Base-by-base conservation (phyloP, 2,329 filamentous ascomycete genomes). In the Calonectria multiphialidica region DNA sequence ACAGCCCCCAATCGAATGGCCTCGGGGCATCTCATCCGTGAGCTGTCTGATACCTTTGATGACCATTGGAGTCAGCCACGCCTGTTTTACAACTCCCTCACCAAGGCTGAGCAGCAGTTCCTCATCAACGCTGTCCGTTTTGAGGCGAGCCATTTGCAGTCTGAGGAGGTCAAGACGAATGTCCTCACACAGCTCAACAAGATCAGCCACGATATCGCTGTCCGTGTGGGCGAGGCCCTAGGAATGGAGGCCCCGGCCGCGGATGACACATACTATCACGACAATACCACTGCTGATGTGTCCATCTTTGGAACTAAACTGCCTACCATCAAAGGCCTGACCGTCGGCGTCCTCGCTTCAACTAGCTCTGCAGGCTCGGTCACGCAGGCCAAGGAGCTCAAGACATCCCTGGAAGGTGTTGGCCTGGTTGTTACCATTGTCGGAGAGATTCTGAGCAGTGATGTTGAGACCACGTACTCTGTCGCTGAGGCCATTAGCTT, bases 31-130 rank as follows among this genome's bases (percentile, higher is more conserved):
- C 87, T 94, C 4, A 82, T 89, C 2, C 90, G 93, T 59, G 85
- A 85, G 16, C 85, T 90, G 21, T 90, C 91, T n/a, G 84, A 87
- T 0, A 92, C 91, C 1, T 94, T 95, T 80, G 82, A 88, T n/a
- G 92, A 95, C 79, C 91, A 91, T 80, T 95, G 92, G 92, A 90
- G 90, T 3, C 93, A 95, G 80, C 90, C 92, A 0, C 89, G 93
- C 1, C 86, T 95, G 15, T 94, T 95, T 84, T 94, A 90, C 87
- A 95, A 95, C 87, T 94, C 92, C 0, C 85, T 95, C 62, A 85
- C 88, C 2, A 86, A 88, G 2, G 86, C 87, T 0, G 93, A 95
- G 83, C 90, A 94, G 81, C 93, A 95, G 79, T 92, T 94, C 79
- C 82, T 95, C 45, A 87, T 95, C 83, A 93, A 95, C 80, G 93